Evolutionary conservation across 176 grass and related monocot genomes (phyloP).

Genomic region (Zea luxurians): DNA sequence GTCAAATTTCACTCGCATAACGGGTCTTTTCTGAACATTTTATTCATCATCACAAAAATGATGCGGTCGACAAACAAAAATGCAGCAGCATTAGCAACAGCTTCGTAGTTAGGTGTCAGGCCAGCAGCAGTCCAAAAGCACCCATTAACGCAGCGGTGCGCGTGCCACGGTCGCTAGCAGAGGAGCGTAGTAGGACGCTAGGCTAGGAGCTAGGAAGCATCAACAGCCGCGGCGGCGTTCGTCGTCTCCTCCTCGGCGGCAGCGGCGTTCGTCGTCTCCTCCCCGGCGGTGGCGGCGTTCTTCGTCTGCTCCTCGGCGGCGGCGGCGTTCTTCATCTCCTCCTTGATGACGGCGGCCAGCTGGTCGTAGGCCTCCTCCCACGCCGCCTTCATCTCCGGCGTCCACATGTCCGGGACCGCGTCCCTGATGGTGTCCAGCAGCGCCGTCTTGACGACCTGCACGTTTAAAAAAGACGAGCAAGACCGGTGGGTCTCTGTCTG

Average conservation of each 20-base stretch:
- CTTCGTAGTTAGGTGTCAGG: background rate
- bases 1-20: background rate
- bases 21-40: background rate
- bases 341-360: constrained; percentile 67
- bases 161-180: background rate
- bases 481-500: too few species aligned
- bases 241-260: background rate
- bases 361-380: constrained; percentile 72
- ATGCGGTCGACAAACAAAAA: background rate
- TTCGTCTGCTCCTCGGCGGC: background rate
- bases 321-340: constrained; percentile 53
- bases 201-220: background rate
- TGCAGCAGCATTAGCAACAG: background rate
- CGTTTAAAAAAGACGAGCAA: background rate
- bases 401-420: constrained; percentile 67
- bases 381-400: constrained; percentile 67
- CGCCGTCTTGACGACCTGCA: constrained; percentile 66
- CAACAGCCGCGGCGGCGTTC: background rate
- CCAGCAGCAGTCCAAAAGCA: background rate
- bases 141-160: background rate
- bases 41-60: background rate
- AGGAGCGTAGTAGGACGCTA: background rate
- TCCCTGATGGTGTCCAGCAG: constrained; percentile 70
- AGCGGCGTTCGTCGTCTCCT: constrained; percentile 52
- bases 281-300: background rate